Base-by-base conservation (phyloP, 352 stramenopile genomes). In the Phytophthora kernoviae region DNA sequence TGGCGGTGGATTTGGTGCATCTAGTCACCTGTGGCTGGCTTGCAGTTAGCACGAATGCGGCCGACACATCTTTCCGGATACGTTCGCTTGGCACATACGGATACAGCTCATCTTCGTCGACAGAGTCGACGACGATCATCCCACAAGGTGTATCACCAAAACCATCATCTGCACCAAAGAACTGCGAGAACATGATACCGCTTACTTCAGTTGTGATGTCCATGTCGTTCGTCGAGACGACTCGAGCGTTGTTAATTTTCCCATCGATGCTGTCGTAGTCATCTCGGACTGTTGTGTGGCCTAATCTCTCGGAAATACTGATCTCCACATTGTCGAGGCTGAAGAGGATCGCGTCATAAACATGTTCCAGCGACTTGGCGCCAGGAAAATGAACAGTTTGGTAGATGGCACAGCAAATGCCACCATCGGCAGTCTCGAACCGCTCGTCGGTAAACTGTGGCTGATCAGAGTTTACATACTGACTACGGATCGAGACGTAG, bases 281-380 rank as follows among this genome's bases (percentile, higher is more conserved):
- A 26, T 75, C 62, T 10, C 62, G 53, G 32, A 72, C 48, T 2
- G 58, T 61, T 22, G 68, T 55, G 36, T 58, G 42, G 27, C 70
- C 70, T 8, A 62, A 58, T n/a, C 54, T 55, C 47, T 79, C 66
- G 5, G 70, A 66, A 21, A 79, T 58, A 41, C 42, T 58, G 37
- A 76, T 73, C 54, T 79, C 66, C 21, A 73, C 50, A 41, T 79
- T 75, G 37, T 54, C 53, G 21, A 73, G 55, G 26, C 57, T 61
- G 40, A 68, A 68, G 27, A 68, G 58, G n/a, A 74, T 40, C 30
- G 62, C 70, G 43, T 76, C 66, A 21, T 60, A 76, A 34, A 75
- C 70, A 50, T 66, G 37, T 40, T 66, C 21, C 12, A 69, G 34
- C 32, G 58, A 76, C 20, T 57, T 26, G 5, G 66, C 53, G 1